Evolutionary conservation across 768 basidiomycete genomes (phyloP), one percentile per base, ranked within the genome.

Genomic region (Thelephora ganbajun): DNA sequence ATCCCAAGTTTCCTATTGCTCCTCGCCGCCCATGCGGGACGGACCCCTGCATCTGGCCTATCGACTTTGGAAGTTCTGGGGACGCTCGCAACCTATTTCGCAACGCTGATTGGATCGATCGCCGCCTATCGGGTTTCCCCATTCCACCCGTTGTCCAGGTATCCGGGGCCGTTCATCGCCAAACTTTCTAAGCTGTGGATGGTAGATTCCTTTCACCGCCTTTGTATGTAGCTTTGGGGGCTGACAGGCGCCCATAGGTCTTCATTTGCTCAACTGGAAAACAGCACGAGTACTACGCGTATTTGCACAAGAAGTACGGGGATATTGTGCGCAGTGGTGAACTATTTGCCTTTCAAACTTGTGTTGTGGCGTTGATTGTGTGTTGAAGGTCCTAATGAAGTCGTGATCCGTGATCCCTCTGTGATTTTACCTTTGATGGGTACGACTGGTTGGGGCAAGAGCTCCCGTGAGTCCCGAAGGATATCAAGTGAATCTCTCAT

Each of bases 301-400:
- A 50, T 13, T 47, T 57, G 16, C 58, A 59, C 44, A 48, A 53
- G 11, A 50, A 43, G 33, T 58, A 56, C 46, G 56, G 55, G 3
- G 53, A 54, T 45, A 46, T 56, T 26, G 57, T 59, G 47, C 37
- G 58, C 13, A 47, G 53, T 33, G 56, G 58, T 59, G 43, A 14
- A 36, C 20, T n/a, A 5, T 11, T 33, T 18, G 20, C 19, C 26
- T 45, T 5, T 19, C 16, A 6, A 7, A 16, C 26, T 33, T 5
- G n/a, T 18, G 20, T 33, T 26, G 13, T 23, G 35, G 19, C 18
- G n/a, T 6, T 18, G 30, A 43, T 35, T 35, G 14, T 16, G 26
- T 35, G 45, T 41, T 12, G 37, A 13, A 51, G 51, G 49, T 13
- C 53, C 53, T 6, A 54, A 54, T 44, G 48, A 52, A 13, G 23